Evolutionary conservation across 2,329 filamentous ascomycete species (phyloP).

Genomic region (Clarireedia paspali): DNA sequence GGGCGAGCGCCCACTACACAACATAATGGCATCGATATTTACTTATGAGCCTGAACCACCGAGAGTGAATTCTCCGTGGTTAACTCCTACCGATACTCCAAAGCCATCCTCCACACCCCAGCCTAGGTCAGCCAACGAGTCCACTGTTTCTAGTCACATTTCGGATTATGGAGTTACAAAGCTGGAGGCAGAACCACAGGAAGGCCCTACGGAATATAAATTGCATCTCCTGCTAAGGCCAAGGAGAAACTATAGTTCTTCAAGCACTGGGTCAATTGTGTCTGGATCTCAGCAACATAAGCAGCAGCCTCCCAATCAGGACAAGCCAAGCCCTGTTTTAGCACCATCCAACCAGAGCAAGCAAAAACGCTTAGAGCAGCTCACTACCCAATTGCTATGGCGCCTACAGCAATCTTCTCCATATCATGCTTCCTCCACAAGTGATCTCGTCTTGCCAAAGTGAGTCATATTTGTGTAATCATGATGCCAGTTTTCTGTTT

Average conservation of each 20-base stretch:
- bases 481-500: not conserved
- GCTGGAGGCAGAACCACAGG: slow-evolving; percentile 83
- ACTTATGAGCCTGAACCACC: slow-evolving; percentile 87
- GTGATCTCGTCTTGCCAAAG: slow-evolving; percentile 65
- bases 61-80: slow-evolving; percentile 86
- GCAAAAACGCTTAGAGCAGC: slow-evolving; percentile 77
- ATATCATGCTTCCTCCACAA: slow-evolving; percentile 74
- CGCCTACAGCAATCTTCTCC: slow-evolving; percentile 89
- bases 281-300: slow-evolving; percentile 26
- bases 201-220: slow-evolving; percentile 95
- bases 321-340: slow-evolving; percentile 13
- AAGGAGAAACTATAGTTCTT: slow-evolving; percentile 63
- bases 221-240: slow-evolving; percentile 79
- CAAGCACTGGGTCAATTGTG: slow-evolving; percentile 55
- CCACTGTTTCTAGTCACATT: slow-evolving; percentile 35
- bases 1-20: not conserved
- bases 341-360: slow-evolving; percentile 52
- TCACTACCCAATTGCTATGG: slow-evolving; percentile 95
- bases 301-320: slow-evolving; percentile 15
- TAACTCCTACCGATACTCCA: slow-evolving; percentile 41
- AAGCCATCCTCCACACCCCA: slow-evolving; percentile 24
- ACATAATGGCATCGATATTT: slow-evolving; percentile 82
- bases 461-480: slow-evolving; percentile 1
- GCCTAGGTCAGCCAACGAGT: not conserved
- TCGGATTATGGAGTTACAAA: slow-evolving; percentile 63